These are phyloP conservation scores for Plasmodium vivax DNA, from an alignment of 169 alveolate species.

Conservation along the genomic window DNA sequence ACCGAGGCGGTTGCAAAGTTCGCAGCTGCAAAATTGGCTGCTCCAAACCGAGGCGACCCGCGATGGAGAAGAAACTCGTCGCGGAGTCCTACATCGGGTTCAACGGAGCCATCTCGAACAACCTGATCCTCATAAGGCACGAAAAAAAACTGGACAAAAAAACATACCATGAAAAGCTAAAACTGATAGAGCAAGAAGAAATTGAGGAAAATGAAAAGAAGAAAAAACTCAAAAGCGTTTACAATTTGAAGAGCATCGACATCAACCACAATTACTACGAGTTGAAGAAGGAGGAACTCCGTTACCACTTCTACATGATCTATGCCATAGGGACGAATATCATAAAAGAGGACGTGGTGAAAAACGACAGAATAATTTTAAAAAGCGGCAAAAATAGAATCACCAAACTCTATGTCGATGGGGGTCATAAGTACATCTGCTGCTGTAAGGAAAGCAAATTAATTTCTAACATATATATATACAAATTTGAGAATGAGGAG, in stretches of 20 bases:
- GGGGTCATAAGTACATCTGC: conserved; percentile 37
- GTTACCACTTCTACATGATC: conserved; percentile 62
- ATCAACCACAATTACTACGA: conserved; percentile 66
- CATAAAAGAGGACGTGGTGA: conserved; percentile 63
- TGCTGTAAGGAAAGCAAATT: conserved; percentile 73
- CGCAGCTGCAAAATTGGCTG: background rate
- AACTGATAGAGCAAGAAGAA: conserved; percentile 61
- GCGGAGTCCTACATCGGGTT: conserved; percentile 71
- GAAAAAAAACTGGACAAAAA: conserved; percentile 31
- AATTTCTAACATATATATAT: conserved; percentile 43
- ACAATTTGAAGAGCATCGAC: conserved; percentile 52
- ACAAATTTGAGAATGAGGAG: conserved; percentile 38
- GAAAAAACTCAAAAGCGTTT: conserved; percentile 67
- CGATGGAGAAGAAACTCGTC: conserved; percentile 39
- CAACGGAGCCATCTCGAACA: conserved; percentile 53
- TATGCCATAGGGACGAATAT: conserved; percentile 72
- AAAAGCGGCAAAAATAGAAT: conserved; percentile 43
- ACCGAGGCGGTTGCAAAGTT: background rate
- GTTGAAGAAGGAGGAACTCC: conserved; percentile 57
- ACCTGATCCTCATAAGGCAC: conserved; percentile 32
- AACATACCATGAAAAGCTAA: conserved; percentile 32
- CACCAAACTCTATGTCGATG: conserved; percentile 60
- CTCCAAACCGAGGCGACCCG: background rate
- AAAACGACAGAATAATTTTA: conserved; percentile 39
- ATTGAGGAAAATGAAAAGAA: conserved; percentile 59